Conservation (phyloP, 768 basidiomycete genomes). For the Candolleomyces aberdarensis region DNA sequence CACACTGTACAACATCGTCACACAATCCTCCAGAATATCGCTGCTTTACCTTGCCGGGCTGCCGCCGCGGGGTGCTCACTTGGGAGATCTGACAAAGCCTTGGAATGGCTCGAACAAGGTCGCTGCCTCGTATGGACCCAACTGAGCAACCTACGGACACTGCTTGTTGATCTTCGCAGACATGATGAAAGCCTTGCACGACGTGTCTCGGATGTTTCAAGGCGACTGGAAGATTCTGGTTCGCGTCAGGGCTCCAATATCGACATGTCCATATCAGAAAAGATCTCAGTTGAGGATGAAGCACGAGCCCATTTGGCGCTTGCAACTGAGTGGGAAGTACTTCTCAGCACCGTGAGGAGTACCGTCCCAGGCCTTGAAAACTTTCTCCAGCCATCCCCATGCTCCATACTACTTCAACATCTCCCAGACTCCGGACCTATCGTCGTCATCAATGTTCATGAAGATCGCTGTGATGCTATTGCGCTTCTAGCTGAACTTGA, state of each 20-base stretch:
- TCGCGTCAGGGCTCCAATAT: no score
- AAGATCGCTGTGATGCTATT: slow-evolving; percentile 10
- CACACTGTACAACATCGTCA: slow-evolving; percentile 3
- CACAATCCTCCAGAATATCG: background rate
- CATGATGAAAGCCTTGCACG: slow-evolving; percentile 11
- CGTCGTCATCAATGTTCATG: no score
- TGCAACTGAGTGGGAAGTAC: background rate
- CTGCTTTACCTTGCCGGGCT: slow-evolving; percentile 8
- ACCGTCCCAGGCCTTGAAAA: background rate
- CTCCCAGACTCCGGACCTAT: no score
- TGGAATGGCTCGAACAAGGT: no score
- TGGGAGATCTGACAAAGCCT: slow-evolving; percentile 18
- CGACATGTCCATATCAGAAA: no score
- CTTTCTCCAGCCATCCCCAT: slow-evolving; percentile 1
- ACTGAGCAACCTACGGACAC: slow-evolving; percentile 20
- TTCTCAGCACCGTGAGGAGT: no score
- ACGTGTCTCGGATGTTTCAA: background rate
- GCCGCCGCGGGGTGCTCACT: slow-evolving; percentile 23
- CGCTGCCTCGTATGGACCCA: no score
- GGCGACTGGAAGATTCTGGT: no score
- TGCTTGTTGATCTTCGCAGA: slow-evolving; percentile 14
- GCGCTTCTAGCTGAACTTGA: background rate
- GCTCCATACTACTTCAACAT: background rate
- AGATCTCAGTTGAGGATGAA: no score
- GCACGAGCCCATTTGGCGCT: background rate